phyloP scores from a whole-genome alignment of 2,329 filamentous ascomycete species.

The Neonectria hederae region DNA sequence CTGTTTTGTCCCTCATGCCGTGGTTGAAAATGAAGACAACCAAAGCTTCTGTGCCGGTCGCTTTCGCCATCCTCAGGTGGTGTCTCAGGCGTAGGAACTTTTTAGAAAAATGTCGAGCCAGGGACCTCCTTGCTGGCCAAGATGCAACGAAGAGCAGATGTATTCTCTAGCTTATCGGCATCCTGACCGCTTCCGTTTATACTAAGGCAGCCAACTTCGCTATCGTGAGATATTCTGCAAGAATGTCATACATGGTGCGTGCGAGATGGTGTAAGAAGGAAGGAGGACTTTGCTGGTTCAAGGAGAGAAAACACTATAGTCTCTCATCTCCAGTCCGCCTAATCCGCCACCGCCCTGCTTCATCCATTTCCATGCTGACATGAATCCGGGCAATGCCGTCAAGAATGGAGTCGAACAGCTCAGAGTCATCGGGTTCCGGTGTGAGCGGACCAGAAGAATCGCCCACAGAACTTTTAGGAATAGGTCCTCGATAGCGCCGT shows the following conservation, averaged over 20 bases:
- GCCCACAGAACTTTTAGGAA: neutral
- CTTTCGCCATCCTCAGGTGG: neutral
- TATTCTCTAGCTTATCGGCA: neutral
- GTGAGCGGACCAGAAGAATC: neutral
- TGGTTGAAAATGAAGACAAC: neutral
- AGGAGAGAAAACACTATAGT: slow-evolving; percentile 31
- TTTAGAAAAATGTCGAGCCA: too few relatives aligned
- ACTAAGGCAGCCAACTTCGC: neutral
- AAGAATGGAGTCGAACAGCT: slow-evolving; percentile 48
- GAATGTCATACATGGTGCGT: neutral
- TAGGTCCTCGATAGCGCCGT: neutral
- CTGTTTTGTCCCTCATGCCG: neutral
- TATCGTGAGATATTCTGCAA: neutral
- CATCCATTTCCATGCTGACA: slow-evolving; percentile 50
- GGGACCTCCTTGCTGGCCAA: too few relatives aligned
- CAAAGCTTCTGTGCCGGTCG: neutral
- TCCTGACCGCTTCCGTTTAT: neutral
- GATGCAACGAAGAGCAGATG: neutral
- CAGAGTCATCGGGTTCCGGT: slow-evolving; percentile 37
- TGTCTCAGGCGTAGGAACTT: neutral
- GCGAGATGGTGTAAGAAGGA: neutral
- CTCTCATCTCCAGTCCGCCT: slow-evolving; percentile 31
- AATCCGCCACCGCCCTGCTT: slow-evolving; percentile 55
- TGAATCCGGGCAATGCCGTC: slow-evolving; percentile 49
- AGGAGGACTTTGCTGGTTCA: neutral